Conservation (phyloP, 441 rosid species). For the Gossypium lobatum region DNA sequence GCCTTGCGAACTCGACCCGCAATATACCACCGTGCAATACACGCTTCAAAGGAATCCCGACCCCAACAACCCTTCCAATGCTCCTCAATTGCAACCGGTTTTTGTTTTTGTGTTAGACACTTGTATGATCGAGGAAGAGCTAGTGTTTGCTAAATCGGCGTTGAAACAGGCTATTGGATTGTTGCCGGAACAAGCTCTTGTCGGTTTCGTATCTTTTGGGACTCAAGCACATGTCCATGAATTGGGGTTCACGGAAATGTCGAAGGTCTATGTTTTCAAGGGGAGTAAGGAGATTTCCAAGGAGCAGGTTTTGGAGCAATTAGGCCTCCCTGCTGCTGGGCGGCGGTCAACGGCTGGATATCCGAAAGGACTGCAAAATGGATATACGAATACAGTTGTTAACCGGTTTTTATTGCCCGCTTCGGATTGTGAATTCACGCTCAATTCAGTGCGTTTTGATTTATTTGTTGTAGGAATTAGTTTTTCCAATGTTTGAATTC, state of each 20-base stretch:
- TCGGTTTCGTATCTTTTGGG: slow-evolving; percentile 86
- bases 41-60: slow-evolving; percentile 37
- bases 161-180: slow-evolving; percentile 82
- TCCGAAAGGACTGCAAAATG: slow-evolving; percentile 56
- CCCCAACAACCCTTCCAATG: slow-evolving; percentile 19
- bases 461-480: background rate
- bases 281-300: slow-evolving; percentile 78
- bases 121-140: slow-evolving; percentile 92
- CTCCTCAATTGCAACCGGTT: slow-evolving; percentile 41
- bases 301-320: slow-evolving; percentile 86
- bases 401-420: slow-evolving; percentile 82
- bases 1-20: slow-evolving; percentile 90
- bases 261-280: slow-evolving; percentile 84
- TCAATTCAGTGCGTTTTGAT: slow-evolving; percentile 51
- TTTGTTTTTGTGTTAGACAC: slow-evolving; percentile 85
- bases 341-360: slow-evolving; percentile 48
- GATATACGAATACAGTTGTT: slow-evolving; percentile 43
- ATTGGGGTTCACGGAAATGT: slow-evolving; percentile 83
- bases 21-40: slow-evolving; percentile 76
- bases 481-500: background rate
- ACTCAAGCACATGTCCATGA: slow-evolving; percentile 96
- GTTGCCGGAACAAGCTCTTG: slow-evolving; percentile 90
- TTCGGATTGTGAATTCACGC: slow-evolving; percentile 75
- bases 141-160: slow-evolving; percentile 67
- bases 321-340: slow-evolving; percentile 62